Conservation (phyloP, 805 yeast genomes). For the Ogataea thermomethanolica region DNA sequence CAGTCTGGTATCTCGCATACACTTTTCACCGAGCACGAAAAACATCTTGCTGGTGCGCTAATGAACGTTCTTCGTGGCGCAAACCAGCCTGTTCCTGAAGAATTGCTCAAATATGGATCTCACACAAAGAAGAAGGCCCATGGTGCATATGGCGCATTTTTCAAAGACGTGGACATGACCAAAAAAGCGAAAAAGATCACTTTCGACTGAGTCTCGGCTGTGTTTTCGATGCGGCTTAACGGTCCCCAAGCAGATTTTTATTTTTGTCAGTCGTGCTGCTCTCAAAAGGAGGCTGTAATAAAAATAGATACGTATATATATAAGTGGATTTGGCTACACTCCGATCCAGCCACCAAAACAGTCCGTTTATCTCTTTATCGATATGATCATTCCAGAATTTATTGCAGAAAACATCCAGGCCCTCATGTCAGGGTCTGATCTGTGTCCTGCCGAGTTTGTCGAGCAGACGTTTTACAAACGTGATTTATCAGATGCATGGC, state of each 20-base stretch:
- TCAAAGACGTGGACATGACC: slow-evolving; percentile 83
- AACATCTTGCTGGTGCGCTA: slow-evolving; percentile 91
- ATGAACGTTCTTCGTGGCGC: slow-evolving; percentile 92
- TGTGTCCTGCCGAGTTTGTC: slow-evolving; percentile 24
- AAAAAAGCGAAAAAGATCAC: slow-evolving; percentile 88
- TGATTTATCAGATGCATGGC: slow-evolving; percentile 6
- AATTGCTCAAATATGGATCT: slow-evolving; percentile 89
- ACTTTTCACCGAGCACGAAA: slow-evolving; percentile 92
- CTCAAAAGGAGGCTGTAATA: slow-evolving; percentile 14
- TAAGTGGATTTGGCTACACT: background rate
- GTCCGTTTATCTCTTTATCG: background rate
- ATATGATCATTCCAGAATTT: slow-evolving; percentile 21
- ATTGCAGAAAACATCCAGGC: slow-evolving; percentile 20
- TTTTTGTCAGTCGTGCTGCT: slow-evolving; percentile 6
- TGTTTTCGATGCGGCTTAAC: slow-evolving; percentile 2
- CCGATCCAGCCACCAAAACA: slow-evolving; percentile 1
- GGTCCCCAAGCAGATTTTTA: background rate
- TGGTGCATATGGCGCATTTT: slow-evolving; percentile 97
- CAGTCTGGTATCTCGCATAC: slow-evolving; percentile 94
- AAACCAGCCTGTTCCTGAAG: slow-evolving; percentile 93
- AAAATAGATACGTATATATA: background rate
- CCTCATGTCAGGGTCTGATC: slow-evolving; percentile 8
- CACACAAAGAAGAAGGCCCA: slow-evolving; percentile 98
- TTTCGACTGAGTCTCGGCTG: slow-evolving; percentile 45
- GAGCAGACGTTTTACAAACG: slow-evolving; percentile 15